Conservation (phyloP, 495 filamentous ascomycete genomes). For the Lophium mytilinum region DNA sequence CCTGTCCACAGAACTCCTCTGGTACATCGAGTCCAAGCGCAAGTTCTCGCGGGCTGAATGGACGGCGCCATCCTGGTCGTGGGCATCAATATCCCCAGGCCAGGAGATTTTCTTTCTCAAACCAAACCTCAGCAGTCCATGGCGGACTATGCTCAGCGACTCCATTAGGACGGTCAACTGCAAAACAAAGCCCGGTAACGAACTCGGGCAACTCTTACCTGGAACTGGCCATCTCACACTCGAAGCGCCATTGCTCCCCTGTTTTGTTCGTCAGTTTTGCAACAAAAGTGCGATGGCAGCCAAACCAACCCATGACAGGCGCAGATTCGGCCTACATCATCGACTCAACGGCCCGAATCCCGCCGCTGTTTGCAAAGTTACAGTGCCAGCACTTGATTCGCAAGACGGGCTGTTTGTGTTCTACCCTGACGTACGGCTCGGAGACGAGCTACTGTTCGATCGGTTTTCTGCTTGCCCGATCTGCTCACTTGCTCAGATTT, state of each 20-base stretch:
- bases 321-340: too few species aligned
- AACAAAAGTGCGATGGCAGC: too few species aligned
- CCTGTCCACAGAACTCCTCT: neutral
- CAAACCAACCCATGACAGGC: too few species aligned
- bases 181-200: neutral
- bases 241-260: neutral
- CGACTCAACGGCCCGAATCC: neutral
- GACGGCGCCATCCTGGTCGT: constrained; percentile 3
- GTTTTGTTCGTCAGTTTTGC: too few species aligned
- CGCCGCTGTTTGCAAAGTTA: neutral
- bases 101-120: neutral
- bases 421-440: neutral
- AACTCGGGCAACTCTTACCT: neutral
- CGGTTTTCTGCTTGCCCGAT: neutral
- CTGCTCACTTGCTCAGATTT: neutral
- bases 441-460: neutral
- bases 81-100: neutral
- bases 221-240: neutral
- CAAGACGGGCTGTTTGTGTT: neutral
- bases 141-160: neutral
- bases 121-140: neutral
- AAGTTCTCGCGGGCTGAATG: neutral
- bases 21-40: neutral
- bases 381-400: neutral
- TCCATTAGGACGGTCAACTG: neutral